Base-by-base conservation (phyloP, 352 stramenopile genomes). In the Pythium utonaiense region DNA sequence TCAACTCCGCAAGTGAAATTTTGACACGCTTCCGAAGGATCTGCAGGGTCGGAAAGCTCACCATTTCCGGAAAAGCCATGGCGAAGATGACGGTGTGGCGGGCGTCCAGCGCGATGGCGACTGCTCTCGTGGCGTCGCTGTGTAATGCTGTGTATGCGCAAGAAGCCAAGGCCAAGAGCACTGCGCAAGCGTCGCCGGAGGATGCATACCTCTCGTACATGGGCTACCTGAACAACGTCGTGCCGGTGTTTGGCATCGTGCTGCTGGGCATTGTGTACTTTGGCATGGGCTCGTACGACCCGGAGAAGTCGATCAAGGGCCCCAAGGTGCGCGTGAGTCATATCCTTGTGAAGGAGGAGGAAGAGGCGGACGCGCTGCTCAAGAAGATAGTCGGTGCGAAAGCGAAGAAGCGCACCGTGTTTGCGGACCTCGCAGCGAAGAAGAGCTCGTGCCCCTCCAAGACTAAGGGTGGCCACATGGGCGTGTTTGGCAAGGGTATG, bases 401-500 rank as follows among this genome's bases (percentile, higher is more conserved):
- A 1, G 67, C 82, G 51, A 80, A 82, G 67, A 78, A 82, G 55
- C 58, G 54, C 14, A 84, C 78, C 34, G 55, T 49, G 31, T 68
- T 93, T 34, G 75, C 74, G 5, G 77, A 87, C 22, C 60, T 89
- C 19, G 80, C 80, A 13, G 57, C 49, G 22, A 73, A 57, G 36
- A 66, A 87, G 57, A 87, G 77, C 47, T 74, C 64, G 13, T 89
- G 80, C 60, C 80, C 80, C 13, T 87, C 77, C 31, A 75, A 78
- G 55, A 75, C 72, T 57, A 85, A 85, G 52, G 77, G 75, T 34
- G 80, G 80, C 40, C 75, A 86, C 55, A 73, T 89, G 36, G 77
- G 77, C 53, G 78, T 80, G 66, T 89, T 89, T 60, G 77, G 80
- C 59, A 77, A 72, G 38, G 80, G 80, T 6, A 66, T 89, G 69